Evolutionary conservation across 805 yeast genomes (phyloP).

Genomic region (Yamadazyma scolyti): DNA sequence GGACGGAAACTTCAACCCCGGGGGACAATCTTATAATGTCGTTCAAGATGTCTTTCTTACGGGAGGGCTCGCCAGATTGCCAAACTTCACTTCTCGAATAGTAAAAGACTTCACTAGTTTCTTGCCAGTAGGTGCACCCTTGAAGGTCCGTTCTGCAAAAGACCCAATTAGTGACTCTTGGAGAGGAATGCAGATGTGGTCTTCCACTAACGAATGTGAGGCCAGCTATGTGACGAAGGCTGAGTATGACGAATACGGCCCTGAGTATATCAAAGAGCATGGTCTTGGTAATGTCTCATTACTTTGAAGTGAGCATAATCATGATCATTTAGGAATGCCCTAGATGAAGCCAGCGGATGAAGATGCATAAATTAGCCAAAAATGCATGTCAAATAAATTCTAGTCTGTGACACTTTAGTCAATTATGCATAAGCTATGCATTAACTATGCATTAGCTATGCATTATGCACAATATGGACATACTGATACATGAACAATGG

Average conservation of each 20-base stretch:
- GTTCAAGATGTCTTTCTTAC: slow-evolving; percentile 72
- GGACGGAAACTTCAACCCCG: slow-evolving; percentile 49
- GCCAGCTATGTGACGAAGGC: slow-evolving; percentile 53
- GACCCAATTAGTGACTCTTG: slow-evolving; percentile 82
- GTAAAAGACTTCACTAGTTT: slow-evolving; percentile 62
- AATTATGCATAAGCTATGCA: too few relatives aligned
- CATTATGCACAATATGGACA: too few relatives aligned
- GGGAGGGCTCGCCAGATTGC: slow-evolving; percentile 76
- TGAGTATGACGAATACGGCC: slow-evolving; percentile 86
- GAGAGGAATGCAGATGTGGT: slow-evolving; percentile 90
- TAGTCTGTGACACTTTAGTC: too few relatives aligned
- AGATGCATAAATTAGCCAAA: too few relatives aligned
- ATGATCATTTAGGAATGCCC: not conserved
- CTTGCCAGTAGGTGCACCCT: slow-evolving; percentile 63
- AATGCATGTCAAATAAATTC: not conserved
- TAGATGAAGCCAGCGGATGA: not conserved
- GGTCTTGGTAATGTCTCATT: slow-evolving; percentile 62
- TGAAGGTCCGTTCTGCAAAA: slow-evolving; percentile 58
- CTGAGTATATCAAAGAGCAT: slow-evolving; percentile 86
- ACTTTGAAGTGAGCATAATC: too few relatives aligned
- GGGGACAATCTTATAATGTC: slow-evolving; percentile 50
- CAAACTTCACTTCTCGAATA: slow-evolving; percentile 67
- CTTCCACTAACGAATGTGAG: slow-evolving; percentile 44
- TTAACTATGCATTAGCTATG: too few relatives aligned
- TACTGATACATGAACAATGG: too few relatives aligned